Evolutionary conservation across 192 early-diverging fungal species (phyloP).

Genomic region (Endogone sp.): DNA sequence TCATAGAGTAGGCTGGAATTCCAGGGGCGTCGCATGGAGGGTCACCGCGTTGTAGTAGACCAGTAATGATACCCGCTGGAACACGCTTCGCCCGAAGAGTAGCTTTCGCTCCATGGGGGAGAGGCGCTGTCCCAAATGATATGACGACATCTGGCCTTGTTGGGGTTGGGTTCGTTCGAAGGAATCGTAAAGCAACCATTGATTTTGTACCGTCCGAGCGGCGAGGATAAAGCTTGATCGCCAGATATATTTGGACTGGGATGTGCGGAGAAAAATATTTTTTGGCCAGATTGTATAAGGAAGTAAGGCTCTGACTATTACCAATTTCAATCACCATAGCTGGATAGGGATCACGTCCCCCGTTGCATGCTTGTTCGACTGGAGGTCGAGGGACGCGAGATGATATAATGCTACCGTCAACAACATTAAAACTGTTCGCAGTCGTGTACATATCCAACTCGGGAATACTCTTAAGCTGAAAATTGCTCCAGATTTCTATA

Average conservation of each 20-base stretch:
- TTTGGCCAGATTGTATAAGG: neutral
- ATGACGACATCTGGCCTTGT: conserved; percentile 4
- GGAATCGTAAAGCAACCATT: conserved; percentile 4
- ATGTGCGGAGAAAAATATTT: conserved; percentile 12
- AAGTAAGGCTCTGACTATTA: neutral
- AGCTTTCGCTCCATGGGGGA: neutral
- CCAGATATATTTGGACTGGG: conserved; percentile 13
- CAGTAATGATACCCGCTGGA: conserved; percentile 3
- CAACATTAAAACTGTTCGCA: neutral
- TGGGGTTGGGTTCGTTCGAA: conserved; percentile 11
- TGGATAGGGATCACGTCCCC: conserved; percentile 3
- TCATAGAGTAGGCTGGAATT: neutral
- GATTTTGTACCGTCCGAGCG: neutral
- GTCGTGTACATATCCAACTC: neutral
- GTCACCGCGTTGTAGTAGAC: neutral
- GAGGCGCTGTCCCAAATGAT: conserved; percentile 14
- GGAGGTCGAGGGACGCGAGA: neutral
- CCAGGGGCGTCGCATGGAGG: conserved; percentile 1
- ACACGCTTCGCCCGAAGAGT: conserved; percentile 1
- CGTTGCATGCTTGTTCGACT: neutral
- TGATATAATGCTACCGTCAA: neutral
- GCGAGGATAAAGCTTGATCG: conserved; percentile 10
- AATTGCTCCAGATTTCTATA: neutral
- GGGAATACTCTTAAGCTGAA: neutral
- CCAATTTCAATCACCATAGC: conserved; percentile 16